These are phyloP conservation scores for Podaxis sp. DNA, from an alignment of 768 basidiomycete genomes.

Conservation along the genomic window DNA sequence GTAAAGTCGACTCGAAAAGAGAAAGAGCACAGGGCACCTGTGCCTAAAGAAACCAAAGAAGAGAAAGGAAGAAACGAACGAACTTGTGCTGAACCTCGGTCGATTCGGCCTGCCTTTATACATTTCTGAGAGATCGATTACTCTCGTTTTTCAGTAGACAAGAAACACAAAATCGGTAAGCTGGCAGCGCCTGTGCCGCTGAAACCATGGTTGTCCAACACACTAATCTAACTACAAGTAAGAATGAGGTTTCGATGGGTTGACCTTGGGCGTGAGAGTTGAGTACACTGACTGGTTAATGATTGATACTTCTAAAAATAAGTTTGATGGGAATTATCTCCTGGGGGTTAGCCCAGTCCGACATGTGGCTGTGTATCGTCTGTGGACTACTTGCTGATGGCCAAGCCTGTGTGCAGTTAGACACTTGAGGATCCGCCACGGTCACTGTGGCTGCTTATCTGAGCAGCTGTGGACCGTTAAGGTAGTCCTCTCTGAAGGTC, in stretches of 20 bases:
- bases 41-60: slow-evolving; percentile 8
- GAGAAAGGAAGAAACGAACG: neutral
- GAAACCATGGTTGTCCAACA: neutral
- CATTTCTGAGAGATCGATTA: neutral
- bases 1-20: slow-evolving; percentile 8
- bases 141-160: neutral
- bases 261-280: slow-evolving; percentile 7
- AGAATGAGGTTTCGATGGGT: neutral
- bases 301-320: neutral
- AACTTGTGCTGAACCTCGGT: neutral
- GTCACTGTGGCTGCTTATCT: slow-evolving; percentile 21
- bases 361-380: neutral
- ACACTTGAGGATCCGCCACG: slow-evolving; percentile 30
- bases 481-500: slow-evolving; percentile 34
- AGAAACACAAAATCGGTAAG: neutral
- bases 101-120: neutral
- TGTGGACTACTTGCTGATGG: slow-evolving; percentile 38
- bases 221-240: neutral
- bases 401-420: slow-evolving; percentile 32
- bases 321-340: neutral
- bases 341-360: neutral
- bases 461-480: slow-evolving; percentile 20
- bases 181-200: neutral
- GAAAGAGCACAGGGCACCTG: slow-evolving; percentile 11
- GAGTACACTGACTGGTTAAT: neutral